Evolutionary conservation across 495 filamentous ascomycete genomes (phyloP).

Genomic region (Aspergillus baeticus): DNA sequence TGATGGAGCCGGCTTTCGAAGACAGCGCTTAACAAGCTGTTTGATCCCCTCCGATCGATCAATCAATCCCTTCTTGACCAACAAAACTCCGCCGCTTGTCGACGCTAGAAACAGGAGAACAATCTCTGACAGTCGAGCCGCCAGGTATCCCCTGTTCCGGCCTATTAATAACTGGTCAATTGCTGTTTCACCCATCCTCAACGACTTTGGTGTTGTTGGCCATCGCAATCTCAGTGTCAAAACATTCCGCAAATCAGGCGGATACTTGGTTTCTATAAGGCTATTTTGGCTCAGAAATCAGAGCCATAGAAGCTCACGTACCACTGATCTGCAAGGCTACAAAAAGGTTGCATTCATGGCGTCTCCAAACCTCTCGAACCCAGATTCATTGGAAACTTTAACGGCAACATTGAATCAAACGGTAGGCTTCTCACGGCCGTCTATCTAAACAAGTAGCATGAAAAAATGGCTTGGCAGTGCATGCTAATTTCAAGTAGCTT

Average conservation of each 20-base stretch:
- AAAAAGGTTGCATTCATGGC: constrained; percentile 25
- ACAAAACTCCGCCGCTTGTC: background rate
- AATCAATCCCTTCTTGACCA: background rate
- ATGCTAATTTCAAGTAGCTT: constrained; percentile 37
- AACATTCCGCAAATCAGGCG: no score
- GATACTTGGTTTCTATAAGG: no score
- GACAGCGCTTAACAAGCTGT: constrained; percentile 14
- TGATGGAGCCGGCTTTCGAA: constrained; percentile 9
- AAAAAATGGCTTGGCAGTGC: background rate
- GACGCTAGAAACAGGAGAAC: background rate
- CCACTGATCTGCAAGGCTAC: background rate
- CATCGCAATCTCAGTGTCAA: background rate
- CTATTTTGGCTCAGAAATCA: no score
- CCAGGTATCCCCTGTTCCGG: background rate
- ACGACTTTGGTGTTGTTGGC: background rate
- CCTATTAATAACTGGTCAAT: constrained; percentile 12
- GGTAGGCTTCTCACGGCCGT: constrained; percentile 22
- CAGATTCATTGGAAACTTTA: constrained; percentile 42
- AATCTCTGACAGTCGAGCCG: background rate
- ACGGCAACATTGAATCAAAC: constrained; percentile 46
- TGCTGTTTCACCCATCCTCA: background rate
- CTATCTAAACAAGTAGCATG: background rate
- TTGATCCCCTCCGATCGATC: constrained; percentile 10
- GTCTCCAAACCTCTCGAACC: constrained; percentile 32
- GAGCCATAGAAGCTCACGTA: no score